A percentile compares a stretch with the other conserved stretches of the same genome.
Evolutionary conservation across 352 stramenopile genomes (phyloP).

Genomic region (Globisporangium paddicum): DNA sequence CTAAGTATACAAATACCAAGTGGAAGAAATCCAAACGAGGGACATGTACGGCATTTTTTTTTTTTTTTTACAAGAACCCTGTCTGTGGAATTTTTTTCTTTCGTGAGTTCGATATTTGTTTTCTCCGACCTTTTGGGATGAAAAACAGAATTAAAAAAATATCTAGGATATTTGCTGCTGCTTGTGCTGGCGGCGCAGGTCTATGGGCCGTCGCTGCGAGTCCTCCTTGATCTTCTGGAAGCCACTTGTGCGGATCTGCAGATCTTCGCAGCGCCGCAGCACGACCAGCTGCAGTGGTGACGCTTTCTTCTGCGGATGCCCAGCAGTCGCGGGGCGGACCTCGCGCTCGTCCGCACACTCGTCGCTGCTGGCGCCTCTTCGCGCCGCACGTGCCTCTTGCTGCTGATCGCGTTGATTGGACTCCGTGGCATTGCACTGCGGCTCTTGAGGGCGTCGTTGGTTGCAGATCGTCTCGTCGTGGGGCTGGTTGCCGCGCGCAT

Average conservation of each 20-base stretch:
- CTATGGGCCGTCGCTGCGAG: conserved; percentile 23
- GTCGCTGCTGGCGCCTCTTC: neutral
- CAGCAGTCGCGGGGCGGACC: neutral
- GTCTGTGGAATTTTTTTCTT: neutral
- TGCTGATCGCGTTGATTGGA: too few relatives aligned
- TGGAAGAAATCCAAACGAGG: neutral
- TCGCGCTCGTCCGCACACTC: neutral
- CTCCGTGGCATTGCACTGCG: neutral
- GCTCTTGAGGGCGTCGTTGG: neutral
- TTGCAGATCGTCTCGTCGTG: conserved; percentile 2
- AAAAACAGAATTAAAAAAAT: too few relatives aligned
- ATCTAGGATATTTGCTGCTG: too few relatives aligned
- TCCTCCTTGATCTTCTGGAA: conserved; percentile 81
- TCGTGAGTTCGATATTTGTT: neutral
- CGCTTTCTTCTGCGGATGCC: neutral
- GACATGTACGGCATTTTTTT: neutral
- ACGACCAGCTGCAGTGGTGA: conserved; percentile 28
- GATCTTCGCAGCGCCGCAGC: conserved; percentile 61
- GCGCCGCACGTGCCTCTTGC: neutral
- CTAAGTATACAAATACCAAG: neutral
- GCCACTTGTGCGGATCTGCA: conserved; percentile 61
- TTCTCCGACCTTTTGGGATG: too few relatives aligned
- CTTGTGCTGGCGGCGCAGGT: conserved; percentile 24
- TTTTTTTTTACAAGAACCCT: too few relatives aligned
- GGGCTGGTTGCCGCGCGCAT: conserved; percentile 7